Evolutionary conservation across 2,329 filamentous ascomycete species (phyloP).

Genomic region (Aspergillus tamarii): DNA sequence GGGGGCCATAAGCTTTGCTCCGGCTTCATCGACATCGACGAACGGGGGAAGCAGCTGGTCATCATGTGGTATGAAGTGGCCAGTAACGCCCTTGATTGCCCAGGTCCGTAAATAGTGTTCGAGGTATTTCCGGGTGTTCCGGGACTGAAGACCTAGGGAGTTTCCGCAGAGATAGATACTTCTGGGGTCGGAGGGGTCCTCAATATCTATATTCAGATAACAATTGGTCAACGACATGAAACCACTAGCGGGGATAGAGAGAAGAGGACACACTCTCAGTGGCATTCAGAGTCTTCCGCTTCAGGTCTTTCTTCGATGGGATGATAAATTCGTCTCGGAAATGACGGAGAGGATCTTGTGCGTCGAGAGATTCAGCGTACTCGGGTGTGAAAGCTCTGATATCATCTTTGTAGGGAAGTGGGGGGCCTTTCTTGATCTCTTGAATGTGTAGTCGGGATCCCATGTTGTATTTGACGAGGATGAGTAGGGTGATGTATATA

Average conservation of each 20-base stretch:
- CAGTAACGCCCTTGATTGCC: constrained; percentile 81
- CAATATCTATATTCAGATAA: constrained; percentile 14
- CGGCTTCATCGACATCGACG: constrained; percentile 77
- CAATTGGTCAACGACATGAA: constrained; percentile 6
- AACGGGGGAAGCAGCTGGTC: constrained; percentile 72
- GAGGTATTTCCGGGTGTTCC: constrained; percentile 66
- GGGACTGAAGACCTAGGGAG: constrained; percentile 83
- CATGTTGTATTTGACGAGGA: not conserved
- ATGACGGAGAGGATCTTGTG: constrained; percentile 61
- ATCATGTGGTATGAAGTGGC: constrained; percentile 73
- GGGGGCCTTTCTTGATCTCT: constrained; percentile 31
- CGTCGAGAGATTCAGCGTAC: constrained; percentile 58
- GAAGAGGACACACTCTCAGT: constrained; percentile 26
- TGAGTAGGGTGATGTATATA: not conserved
- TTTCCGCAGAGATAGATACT: constrained; percentile 87
- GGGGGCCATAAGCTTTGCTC: constrained; percentile 69
- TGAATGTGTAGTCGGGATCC: constrained; percentile 26
- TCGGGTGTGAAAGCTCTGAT: constrained; percentile 38
- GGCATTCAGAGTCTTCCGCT: constrained; percentile 59
- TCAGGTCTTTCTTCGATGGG: constrained; percentile 72
- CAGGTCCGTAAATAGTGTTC: constrained; percentile 78
- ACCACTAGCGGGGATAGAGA: not conserved
- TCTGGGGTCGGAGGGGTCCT: constrained; percentile 45
- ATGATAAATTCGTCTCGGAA: constrained; percentile 75
- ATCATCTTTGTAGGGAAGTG: constrained; percentile 36